Percentiles rank a stretch among this genome's conserved stretches.
phyloP scores from a whole-genome alignment of 2,329 filamentous ascomycete genomes.

The Metarhizium robertsii region DNA sequence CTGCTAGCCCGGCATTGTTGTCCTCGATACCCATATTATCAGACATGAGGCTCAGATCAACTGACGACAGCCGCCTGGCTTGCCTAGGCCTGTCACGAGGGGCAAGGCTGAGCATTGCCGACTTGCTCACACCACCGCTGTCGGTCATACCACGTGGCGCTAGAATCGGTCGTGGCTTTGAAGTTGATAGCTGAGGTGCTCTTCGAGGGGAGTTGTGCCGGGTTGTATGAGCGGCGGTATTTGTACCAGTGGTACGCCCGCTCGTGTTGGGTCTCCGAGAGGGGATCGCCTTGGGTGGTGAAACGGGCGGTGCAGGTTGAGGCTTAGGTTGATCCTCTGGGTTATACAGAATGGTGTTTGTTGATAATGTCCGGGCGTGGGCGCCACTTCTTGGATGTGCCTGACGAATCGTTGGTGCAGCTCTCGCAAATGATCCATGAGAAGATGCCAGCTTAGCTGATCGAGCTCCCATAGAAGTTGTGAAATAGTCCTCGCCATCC shows the following conservation, averaged over 20 bases:
- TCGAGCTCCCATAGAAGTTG: constrained; percentile 36
- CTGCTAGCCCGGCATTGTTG: constrained; percentile 54
- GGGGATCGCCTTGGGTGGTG: constrained; percentile 23
- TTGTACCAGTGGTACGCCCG: constrained; percentile 17
- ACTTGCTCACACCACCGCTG: constrained; percentile 25
- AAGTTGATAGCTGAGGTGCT: constrained; percentile 31
- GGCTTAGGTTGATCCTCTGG: constrained; percentile 41
- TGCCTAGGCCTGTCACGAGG: constrained; percentile 30
- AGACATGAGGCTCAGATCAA: constrained; percentile 65
- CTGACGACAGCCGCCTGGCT: constrained; percentile 45
- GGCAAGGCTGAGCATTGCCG: constrained; percentile 43
- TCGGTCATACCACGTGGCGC: constrained; percentile 29
- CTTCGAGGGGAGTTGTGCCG: constrained; percentile 38
- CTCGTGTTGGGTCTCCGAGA: constrained; percentile 29
- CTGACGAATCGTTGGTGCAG: constrained; percentile 22
- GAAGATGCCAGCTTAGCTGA: constrained; percentile 28
- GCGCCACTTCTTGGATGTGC: constrained; percentile 27
- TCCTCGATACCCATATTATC: constrained; percentile 54
- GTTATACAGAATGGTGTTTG: constrained; percentile 76
- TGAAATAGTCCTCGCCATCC: constrained; percentile 43
- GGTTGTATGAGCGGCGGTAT: constrained; percentile 24
- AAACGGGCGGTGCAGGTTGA: constrained; percentile 32
- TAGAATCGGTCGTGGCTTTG: constrained; percentile 47
- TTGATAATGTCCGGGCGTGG: constrained; percentile 69
- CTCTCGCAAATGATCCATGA: constrained; percentile 20